These are phyloP conservation scores for Hyaloscypha hepaticicola DNA, from an alignment of 495 filamentous ascomycete species.

Conservation along the genomic window DNA sequence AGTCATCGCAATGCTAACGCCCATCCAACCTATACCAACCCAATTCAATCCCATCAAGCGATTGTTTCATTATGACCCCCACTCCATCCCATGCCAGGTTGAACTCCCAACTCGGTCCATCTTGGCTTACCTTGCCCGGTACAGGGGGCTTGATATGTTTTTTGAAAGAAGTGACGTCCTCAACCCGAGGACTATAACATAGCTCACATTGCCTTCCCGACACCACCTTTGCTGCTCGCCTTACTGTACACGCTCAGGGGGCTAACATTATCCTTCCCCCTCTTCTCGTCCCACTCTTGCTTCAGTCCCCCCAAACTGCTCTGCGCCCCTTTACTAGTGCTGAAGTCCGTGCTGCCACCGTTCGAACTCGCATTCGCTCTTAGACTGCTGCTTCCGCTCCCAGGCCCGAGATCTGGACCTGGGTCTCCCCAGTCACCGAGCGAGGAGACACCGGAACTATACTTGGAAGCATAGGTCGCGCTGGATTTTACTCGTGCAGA, in stretches of 20 bases:
- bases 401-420: slow-evolving; percentile 45
- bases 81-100: background rate
- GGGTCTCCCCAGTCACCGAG: slow-evolving; percentile 52
- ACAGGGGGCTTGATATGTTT: background rate
- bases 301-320: slow-evolving; percentile 13
- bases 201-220: slow-evolving; percentile 29
- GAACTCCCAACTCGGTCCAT: background rate
- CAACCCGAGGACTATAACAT: background rate
- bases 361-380: slow-evolving; percentile 20
- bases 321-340: background rate
- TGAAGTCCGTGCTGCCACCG: slow-evolving; percentile 18
- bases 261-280: slow-evolving; percentile 21
- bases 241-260: slow-evolving; percentile 23
- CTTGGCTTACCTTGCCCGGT: background rate
- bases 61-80: background rate
- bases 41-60: background rate
- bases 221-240: slow-evolving; percentile 16
- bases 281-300: slow-evolving; percentile 9
- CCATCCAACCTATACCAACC: background rate
- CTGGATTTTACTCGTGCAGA: background rate
- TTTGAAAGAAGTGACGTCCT: background rate
- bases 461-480: slow-evolving; percentile 38
- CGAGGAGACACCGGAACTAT: slow-evolving; percentile 44
- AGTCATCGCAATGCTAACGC: background rate
- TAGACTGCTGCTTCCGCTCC: slow-evolving; percentile 19